Evolutionary conservation across 176 grass and related monocot species (phyloP).

Genomic region (Aegilops longissima): DNA sequence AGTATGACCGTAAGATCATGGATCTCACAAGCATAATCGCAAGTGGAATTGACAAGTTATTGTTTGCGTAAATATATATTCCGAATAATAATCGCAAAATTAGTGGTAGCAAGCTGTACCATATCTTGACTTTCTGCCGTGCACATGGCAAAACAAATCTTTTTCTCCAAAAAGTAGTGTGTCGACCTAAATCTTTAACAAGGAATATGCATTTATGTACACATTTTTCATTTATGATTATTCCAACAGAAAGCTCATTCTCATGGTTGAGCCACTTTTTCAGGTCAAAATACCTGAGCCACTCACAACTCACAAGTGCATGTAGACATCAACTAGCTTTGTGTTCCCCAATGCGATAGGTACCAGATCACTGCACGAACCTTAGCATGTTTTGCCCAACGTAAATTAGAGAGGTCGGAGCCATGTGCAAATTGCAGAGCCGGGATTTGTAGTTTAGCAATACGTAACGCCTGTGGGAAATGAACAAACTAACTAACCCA

Average conservation of each 20-base stretch:
- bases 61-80: neutral
- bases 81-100: neutral
- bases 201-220: neutral
- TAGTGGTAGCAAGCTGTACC: neutral
- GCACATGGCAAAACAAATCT: neutral
- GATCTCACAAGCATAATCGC: neutral
- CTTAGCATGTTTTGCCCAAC: neutral
- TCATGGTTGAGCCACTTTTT: neutral
- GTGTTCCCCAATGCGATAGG: neutral
- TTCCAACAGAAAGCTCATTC: neutral
- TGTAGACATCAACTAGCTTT: conserved; percentile 5
- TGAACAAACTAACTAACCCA: neutral
- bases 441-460: neutral
- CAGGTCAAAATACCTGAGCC: neutral
- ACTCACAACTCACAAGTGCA: neutral
- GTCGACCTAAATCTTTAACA: neutral
- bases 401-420: neutral
- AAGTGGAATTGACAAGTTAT: neutral
- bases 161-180: neutral
- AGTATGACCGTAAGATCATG: neutral
- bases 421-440: neutral
- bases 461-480: too few relatives aligned
- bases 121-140: conserved; percentile 13
- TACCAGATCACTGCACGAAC: neutral
- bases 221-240: neutral